Evolutionary conservation across 2,329 filamentous ascomycete genomes (phyloP), one percentile per base, ranked within the genome.

Genomic region (Penicillium brevicompactum): DNA sequence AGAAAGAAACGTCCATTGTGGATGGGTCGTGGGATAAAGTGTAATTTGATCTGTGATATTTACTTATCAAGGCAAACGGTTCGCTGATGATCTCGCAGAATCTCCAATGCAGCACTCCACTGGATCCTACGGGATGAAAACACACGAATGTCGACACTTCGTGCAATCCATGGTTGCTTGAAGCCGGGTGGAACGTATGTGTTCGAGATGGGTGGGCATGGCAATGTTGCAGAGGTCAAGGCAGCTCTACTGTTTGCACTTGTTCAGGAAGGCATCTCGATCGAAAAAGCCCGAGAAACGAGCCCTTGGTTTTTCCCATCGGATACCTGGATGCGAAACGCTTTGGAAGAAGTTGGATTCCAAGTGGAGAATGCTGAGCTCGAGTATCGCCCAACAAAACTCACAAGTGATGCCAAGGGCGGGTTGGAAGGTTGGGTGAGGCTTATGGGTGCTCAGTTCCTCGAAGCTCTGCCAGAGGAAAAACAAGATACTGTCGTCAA

Each of bases 221-320:
- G 88, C 18, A 90, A 90, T 70, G 80, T 88, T 1, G 75, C 78
- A 1, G 87, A 90, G 70, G 81, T 88, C 61, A 79, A 83, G 27
- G 76, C 82, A 0, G 84, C 84, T 2, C 73, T 89, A 7, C 72
- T 86, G 4, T 75, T 78, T 14, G 81, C 81, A 1, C 74, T 88
- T 1, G 70, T 74, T 2, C 68, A 78, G 14, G 77, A 80, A 1
- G 80, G 83, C 1, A 67, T 85, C 0, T 76, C 82, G 0, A 60
- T 87, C 1, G 64, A 74, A n/a, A 71, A 74, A 9, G 82, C 83
- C 0, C 58, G 75, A 18, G 78, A 77, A 13, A 77, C 75, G 0
- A 81, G 82, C 57, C 87, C 88, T 4, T 91, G 88, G 88, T 90
- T 88, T 71, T 91, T 90, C 69, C 86, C 87, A 0, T 85, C 87